These are phyloP conservation scores for Ascochyta pisi DNA, from an alignment of 2,329 filamentous ascomycete species.

Conservation along the genomic window DNA sequence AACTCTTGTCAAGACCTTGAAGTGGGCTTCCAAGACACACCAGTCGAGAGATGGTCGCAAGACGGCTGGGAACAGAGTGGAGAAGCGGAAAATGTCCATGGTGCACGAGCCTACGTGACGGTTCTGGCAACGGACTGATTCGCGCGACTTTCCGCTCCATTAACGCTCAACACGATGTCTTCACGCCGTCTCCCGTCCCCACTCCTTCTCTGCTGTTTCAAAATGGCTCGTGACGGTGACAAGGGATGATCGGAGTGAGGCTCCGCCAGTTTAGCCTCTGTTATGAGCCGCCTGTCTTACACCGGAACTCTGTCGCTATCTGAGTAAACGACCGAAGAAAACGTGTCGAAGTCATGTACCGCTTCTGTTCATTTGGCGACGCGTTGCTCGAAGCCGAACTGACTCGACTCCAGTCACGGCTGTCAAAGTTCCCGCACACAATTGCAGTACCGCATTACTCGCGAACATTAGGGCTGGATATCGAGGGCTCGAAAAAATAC, in stretches of 20 bases:
- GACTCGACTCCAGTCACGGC: not conserved
- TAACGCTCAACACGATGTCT: not conserved
- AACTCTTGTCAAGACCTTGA: not conserved
- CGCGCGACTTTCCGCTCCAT: not conserved
- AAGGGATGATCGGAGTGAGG: not conserved
- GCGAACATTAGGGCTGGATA: not conserved
- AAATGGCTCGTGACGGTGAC: not conserved
- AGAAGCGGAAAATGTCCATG: not conserved
- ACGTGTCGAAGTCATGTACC: not conserved
- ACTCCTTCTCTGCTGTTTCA: not conserved
- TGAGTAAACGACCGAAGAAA: not conserved
- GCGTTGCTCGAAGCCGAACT: not conserved
- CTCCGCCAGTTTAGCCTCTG: not conserved
- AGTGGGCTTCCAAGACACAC: not conserved
- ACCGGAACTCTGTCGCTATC: not conserved
- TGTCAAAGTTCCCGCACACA: not conserved
- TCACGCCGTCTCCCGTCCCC: not conserved
- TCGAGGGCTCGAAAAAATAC: not conserved
- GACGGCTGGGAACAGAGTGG: not conserved
- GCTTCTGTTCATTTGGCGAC: not conserved
- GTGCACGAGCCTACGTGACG: not conserved
- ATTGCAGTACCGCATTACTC: constrained; percentile 1
- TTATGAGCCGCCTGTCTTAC: not conserved
- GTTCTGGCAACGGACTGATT: not conserved
- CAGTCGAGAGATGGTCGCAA: not conserved